A percentile compares a stretch with the other conserved stretches of the same genome.
phyloP scores from a whole-genome alignment of 768 basidiomycete genomes.

The Sistotremastrum suecicum region DNA sequence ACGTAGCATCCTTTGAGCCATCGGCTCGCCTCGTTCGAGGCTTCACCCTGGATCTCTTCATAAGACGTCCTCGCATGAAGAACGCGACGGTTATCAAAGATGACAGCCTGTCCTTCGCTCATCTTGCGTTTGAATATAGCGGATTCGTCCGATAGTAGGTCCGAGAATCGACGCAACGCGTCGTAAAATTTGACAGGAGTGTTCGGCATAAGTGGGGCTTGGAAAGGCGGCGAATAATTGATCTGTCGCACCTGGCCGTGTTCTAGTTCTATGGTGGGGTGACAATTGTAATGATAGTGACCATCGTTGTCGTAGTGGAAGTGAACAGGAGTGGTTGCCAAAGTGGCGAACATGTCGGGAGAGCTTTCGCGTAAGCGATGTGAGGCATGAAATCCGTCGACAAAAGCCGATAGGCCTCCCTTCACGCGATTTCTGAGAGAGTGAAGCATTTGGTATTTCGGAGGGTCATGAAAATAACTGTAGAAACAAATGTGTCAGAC shows the following conservation, averaged over 20 bases:
- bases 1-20: conserved; percentile 77
- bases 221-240: conserved; percentile 94
- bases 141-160: conserved; percentile 35
- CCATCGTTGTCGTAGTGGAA: conserved; percentile 90
- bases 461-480: conserved; percentile 86
- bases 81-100: conserved; percentile 88
- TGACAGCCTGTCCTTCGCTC: conserved; percentile 67
- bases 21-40: conserved; percentile 41
- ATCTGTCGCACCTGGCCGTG: conserved; percentile 39
- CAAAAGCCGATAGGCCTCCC: conserved; percentile 80
- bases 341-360: conserved; percentile 39
- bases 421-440: conserved; percentile 72
- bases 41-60: conserved; percentile 16
- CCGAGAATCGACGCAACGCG: conserved; percentile 49
- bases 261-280: conserved; percentile 63
- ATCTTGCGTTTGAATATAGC: conserved; percentile 52
- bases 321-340: conserved; percentile 52
- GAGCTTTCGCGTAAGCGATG: conserved; percentile 29
- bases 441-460: conserved; percentile 85
- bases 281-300: conserved; percentile 60
- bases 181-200: conserved; percentile 45
- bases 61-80: conserved; percentile 69
- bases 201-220: conserved; percentile 52
- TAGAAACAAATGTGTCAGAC: not conserved
- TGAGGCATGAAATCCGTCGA: conserved; percentile 64